Evolutionary conservation across 83 land plant genomes (phyloP), one percentile per base, ranked within the genome.

Genomic region (Picea abies): DNA sequence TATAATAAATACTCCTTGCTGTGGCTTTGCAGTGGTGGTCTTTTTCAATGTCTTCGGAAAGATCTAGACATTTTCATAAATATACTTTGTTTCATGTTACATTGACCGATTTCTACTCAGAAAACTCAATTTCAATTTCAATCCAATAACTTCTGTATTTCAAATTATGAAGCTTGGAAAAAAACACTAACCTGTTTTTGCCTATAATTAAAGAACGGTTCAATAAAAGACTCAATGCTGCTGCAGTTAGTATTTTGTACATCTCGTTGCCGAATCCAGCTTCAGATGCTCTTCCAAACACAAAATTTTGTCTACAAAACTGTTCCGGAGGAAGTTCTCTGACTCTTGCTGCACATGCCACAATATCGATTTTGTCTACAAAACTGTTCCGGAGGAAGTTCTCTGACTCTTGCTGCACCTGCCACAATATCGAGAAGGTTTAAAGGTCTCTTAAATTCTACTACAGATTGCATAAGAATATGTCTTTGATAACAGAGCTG

Each of bases 221-320:
- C 84, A 96, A 81, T 89, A 96, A 90, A 15, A 96, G 73, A 65
- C 94, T 93, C 82, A 96, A 81, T 29, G 95, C 98, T 22, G 92
- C 99, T 71, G 90, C 95, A 80, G 91, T 90, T 69, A 96, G 79
- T 67, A 95, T 89, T 89, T 92, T 96, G 90, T 96, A 95, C 96
- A 96, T 93, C 80, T 96, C 98, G 68, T 96, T 95, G 17, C 97
- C 99, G 82, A 96, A 92, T n/a, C 99, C 99, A 56, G 97, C 96
- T 82, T 95, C 91, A 14, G 92, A 83, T 66, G 99, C 80, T 83
- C 93, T 93, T 19, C 96, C 99, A 65, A 92, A 44, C 15, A 96
- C 94, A 90, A 95, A 96, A 66, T 90, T 90, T 61, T 90, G 89
- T 60, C 81, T 79, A 82, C 99, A 96, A 80, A 96, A 96, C 84